Evolutionary conservation across 805 yeast genomes (phyloP), one percentile per base, ranked within the genome.

Genomic region (Suhomyces emberorum): DNA sequence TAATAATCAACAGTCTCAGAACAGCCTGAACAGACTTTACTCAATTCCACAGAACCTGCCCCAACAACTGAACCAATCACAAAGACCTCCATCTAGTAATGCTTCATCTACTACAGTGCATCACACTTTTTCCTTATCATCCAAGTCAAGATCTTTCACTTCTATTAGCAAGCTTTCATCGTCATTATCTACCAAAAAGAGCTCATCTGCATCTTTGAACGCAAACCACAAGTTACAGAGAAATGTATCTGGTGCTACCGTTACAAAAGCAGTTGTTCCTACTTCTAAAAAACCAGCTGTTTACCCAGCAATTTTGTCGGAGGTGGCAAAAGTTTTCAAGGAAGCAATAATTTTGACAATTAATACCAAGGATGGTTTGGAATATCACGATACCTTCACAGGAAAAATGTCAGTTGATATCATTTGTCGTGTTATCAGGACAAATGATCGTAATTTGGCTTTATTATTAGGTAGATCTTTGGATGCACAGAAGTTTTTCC

Each of bases 341-440:
- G 86, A 82, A 41, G 66, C 79, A 15, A 73, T 88, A 20, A 76
- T 76, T 15, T 56, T 85, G 10, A 84, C 88, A 2, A 87, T 88
- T 41, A 79, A 86, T 45, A 83, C 83, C 55, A 93, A 91, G 55
- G 91, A 89, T 63, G 96, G 96, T 12, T 72, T 89, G 48, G 83
- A 88, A 43, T 91, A 88, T 61, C 83, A 95, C 55, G 95, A 89
- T 54, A 82, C 97, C 0, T 93, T 93, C 54, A 83, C 96, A 0
- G 98, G 98, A 22, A 72, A 86, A 15, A 93, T 87, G 60, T 96
- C 98, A 1, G 95, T 93, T 20, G 96, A 88, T 57, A 75, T 81
- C n/a, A 79, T 93, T 41, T 82, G 95, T 39, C 72, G 82, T 38
- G 84, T 93, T 35, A 81, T 91, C 34, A 72, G 95, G 47, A 91